Conservation (phyloP, 306 rosid species). For the Rubus parviflorus region DNA sequence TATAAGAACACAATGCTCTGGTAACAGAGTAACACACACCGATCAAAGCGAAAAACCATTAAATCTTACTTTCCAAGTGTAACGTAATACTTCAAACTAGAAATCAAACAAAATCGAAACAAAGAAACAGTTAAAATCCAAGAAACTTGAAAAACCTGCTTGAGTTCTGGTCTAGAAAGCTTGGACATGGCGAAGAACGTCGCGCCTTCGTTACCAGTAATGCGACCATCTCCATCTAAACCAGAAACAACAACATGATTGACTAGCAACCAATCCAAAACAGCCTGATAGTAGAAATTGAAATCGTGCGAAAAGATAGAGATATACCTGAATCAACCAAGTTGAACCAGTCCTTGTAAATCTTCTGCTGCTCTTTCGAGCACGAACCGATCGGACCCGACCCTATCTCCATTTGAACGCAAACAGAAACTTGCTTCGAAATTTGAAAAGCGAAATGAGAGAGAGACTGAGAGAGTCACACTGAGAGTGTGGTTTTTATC, state of each 20-base stretch:
- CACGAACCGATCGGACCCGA: constrained; percentile 34
- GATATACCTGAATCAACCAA: constrained; percentile 73
- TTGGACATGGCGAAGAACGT: constrained; percentile 81
- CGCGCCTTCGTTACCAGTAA: constrained; percentile 73
- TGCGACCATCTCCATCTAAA: constrained; percentile 78
- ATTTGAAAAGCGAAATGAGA: neutral
- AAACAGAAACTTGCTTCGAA: constrained; percentile 1
- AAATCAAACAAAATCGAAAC: neutral
- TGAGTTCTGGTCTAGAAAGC: constrained; percentile 76
- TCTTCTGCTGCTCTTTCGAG: constrained; percentile 57
- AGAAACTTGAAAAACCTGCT: constrained; percentile 46
- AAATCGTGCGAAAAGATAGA: neutral
- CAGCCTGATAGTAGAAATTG: neutral
- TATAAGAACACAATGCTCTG: neutral
- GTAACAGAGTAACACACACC: neutral
- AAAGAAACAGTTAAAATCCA: neutral
- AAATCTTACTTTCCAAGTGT: neutral
- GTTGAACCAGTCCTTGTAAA: constrained; percentile 80
- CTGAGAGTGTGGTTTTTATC: neutral
- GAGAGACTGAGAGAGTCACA: neutral
- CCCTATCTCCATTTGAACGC: constrained; percentile 51
- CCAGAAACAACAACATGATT: neutral
- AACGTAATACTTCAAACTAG: neutral
- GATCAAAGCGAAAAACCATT: neutral
- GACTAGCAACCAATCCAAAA: neutral